Percentiles rank a stretch among this genome's conserved stretches.
phyloP scores from a whole-genome alignment of 1,284 basidiomycete genomes.

The Leccinum huronense region DNA sequence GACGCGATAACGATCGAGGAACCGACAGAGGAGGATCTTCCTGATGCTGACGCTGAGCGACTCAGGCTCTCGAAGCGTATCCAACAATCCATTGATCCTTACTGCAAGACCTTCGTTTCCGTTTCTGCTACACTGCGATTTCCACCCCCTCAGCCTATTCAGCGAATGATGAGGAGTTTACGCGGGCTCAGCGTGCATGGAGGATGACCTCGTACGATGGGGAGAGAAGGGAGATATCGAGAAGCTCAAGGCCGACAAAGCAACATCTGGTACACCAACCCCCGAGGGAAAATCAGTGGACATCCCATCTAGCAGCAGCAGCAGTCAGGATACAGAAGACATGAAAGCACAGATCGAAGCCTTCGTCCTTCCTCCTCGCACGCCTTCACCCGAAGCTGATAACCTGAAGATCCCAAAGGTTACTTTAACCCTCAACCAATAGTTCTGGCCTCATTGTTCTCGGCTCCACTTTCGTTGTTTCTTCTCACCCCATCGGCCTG shows the following conservation, averaged over 20 bases:
- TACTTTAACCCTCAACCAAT: conserved; percentile 45
- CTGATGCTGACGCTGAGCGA: conserved; percentile 68
- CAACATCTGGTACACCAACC: conserved; percentile 31
- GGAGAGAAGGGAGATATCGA: conserved; percentile 63
- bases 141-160: conserved; percentile 84
- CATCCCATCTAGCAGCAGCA: conserved; percentile 4
- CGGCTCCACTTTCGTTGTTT: conserved; percentile 28
- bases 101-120: conserved; percentile 82
- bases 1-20: conserved; percentile 21
- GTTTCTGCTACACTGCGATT: conserved; percentile 89
- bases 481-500: conserved; percentile 27
- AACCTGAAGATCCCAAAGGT: conserved; percentile 33
- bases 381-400: conserved; percentile 40
- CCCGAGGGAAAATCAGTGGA: conserved; percentile 25
- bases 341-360: conserved; percentile 72
- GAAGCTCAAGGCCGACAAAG: conserved; percentile 40
- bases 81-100: conserved; percentile 77
- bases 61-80: conserved; percentile 68
- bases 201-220: conserved; percentile 77
- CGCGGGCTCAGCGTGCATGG: conserved; percentile 69
- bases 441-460: conserved; percentile 26
- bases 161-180: conserved; percentile 77
- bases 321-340: conserved; percentile 43
- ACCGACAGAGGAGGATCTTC: conserved; percentile 51
- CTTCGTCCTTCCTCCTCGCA: conserved; percentile 49